These are phyloP conservation scores for Microcyclospora pomicola DNA, from an alignment of 2,329 filamentous ascomycete species.

Conservation along the genomic window DNA sequence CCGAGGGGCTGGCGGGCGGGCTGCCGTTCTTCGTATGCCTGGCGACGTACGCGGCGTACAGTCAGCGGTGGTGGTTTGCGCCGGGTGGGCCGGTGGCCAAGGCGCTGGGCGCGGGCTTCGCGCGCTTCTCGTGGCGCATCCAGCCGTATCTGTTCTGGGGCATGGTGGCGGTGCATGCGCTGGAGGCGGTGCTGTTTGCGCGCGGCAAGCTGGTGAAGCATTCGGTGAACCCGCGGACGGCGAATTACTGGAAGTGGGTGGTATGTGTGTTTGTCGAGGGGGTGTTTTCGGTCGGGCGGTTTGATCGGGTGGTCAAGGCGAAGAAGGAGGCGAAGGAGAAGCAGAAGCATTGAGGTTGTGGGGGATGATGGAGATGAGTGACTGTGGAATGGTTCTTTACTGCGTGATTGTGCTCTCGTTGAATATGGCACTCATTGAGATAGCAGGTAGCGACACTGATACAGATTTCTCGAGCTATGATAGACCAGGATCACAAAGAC, in stretches of 20 bases:
- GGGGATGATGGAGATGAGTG: not conserved
- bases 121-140: slow-evolving; percentile 43
- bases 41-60: slow-evolving; percentile 41
- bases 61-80: slow-evolving; percentile 37
- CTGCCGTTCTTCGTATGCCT: slow-evolving; percentile 42
- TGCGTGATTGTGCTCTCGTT: not conserved
- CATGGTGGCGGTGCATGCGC: slow-evolving; percentile 50
- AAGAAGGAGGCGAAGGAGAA: slow-evolving; percentile 26
- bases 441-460: too few relatives aligned
- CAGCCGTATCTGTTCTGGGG: slow-evolving; percentile 45
- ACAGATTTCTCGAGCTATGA: too few relatives aligned
- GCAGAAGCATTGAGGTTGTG: slow-evolving; percentile 23
- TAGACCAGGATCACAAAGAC: too few relatives aligned
- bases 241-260: slow-evolving; percentile 43
- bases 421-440: too few relatives aligned
- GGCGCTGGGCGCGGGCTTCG: slow-evolving; percentile 41
- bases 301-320: slow-evolving; percentile 30
- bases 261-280: slow-evolving; percentile 40
- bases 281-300: slow-evolving; percentile 33
- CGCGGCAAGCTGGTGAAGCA: slow-evolving; percentile 35
- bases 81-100: slow-evolving; percentile 31
- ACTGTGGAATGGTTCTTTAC: not conserved
- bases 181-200: slow-evolving; percentile 44
- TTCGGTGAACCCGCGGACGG: slow-evolving; percentile 35
- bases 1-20: slow-evolving; percentile 30